Evolutionary conservation across 1,139 yeast species (phyloP).

Genomic region (Diutina mesorugosa): DNA sequence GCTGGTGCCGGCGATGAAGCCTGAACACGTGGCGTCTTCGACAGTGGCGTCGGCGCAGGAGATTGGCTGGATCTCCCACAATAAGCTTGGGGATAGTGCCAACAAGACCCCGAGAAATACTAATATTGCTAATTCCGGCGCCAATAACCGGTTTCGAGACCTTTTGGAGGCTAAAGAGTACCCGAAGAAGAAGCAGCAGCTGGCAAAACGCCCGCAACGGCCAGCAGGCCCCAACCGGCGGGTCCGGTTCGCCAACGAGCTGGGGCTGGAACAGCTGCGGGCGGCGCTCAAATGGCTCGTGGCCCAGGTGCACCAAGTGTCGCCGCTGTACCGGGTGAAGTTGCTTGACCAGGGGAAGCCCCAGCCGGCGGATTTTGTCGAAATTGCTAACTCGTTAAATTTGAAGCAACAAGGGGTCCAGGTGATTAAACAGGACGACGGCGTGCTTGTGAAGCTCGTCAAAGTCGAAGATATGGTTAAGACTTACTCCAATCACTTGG

Average conservation of each 20-base stretch:
- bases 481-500: slow-evolving; percentile 19
- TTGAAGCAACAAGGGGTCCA: slow-evolving; percentile 18
- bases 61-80: background rate
- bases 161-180: background rate
- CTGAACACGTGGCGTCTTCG: background rate
- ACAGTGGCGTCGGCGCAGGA: background rate
- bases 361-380: slow-evolving; percentile 14
- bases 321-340: slow-evolving; percentile 13
- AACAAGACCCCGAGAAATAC: too few relatives aligned
- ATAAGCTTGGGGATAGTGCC: background rate
- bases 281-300: slow-evolving; percentile 1
- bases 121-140: background rate
- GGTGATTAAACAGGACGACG: slow-evolving; percentile 12
- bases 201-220: background rate
- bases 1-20: background rate
- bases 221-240: slow-evolving; percentile 1
- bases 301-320: background rate
- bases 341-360: slow-evolving; percentile 15
- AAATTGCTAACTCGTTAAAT: slow-evolving; percentile 18
- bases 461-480: slow-evolving; percentile 21
- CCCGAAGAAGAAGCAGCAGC: background rate
- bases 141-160: background rate
- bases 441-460: slow-evolving; percentile 18
- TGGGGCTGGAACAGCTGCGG: background rate
- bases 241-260: background rate